Conservation (phyloP, 2,329 filamentous ascomycete genomes). For the Tolypocladium amazonense region DNA sequence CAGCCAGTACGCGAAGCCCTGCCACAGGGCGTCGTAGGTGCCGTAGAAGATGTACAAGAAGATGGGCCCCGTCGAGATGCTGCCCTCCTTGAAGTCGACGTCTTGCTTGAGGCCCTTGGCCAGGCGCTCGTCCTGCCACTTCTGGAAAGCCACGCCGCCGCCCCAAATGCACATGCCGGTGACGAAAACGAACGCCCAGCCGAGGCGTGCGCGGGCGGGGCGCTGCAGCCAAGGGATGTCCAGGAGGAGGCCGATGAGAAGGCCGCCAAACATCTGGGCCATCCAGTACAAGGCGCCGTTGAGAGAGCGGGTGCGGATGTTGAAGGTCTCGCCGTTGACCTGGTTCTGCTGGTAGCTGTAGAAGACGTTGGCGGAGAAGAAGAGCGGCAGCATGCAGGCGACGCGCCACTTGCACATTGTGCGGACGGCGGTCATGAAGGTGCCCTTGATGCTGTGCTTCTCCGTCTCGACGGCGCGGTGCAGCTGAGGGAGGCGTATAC, state of each 20-base stretch:
- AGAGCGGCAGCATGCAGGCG: constrained; percentile 37
- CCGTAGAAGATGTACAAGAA: constrained; percentile 64
- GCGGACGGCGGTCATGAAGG: constrained; percentile 23
- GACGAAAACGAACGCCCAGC: constrained; percentile 33
- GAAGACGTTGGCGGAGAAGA: constrained; percentile 44
- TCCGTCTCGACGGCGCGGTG: constrained; percentile 24
- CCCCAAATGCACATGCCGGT: constrained; percentile 45
- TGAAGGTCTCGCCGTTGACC: constrained; percentile 43
- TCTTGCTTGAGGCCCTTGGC: constrained; percentile 28
- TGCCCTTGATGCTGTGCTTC: constrained; percentile 24
- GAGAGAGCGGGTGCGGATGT: constrained; percentile 41
- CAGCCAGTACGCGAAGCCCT: constrained; percentile 55
- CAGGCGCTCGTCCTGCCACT: constrained; percentile 35
- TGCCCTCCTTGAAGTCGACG: constrained; percentile 34
- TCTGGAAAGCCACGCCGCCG: constrained; percentile 56
- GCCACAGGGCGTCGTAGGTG: constrained; percentile 57
- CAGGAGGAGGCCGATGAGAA: constrained; percentile 32
- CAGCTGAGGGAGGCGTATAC: constrained; percentile 26
- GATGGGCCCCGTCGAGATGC: constrained; percentile 49
- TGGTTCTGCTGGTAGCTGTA: constrained; percentile 46
- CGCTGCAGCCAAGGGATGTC: constrained; percentile 32
- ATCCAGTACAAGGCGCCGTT: constrained; percentile 45
- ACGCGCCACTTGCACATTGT: constrained; percentile 33
- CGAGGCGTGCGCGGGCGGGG: constrained; percentile 32
- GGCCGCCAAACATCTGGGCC: constrained; percentile 41